Evolutionary conservation across 352 stramenopile species (phyloP), one percentile per base, ranked within the genome.

Genomic region (Phytophthora capsici): DNA sequence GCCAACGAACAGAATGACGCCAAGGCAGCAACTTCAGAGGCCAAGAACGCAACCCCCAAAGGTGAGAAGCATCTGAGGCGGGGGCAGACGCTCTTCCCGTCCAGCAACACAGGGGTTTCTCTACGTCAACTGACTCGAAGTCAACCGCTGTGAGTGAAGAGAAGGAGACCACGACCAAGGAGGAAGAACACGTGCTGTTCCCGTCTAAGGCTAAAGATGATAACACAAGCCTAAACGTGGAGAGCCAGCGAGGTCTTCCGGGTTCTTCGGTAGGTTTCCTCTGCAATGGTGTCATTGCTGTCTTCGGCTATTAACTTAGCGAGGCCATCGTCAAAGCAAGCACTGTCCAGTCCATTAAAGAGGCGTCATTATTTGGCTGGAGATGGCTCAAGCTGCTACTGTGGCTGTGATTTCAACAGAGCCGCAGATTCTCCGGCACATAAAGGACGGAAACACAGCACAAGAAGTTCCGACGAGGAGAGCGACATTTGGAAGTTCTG

Each of bases 341-440:
- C 82, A 89, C 84, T 0, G 77, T 89, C 1, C 79, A 91, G 55
- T 89, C 85, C 1, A 82, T 94, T 38, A 91, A 89, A 49, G 82
- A 94, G 45, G 83, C 78, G 2, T 91, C 83, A n/a, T 26, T 94
- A 38, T 91, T 86, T 57, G 85, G 81, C 67, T 91, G 16, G 83
- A 94, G 41, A 86, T 88, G 54, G 85, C 80, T 1, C 80, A 92
- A 71, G 82, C 83, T 23, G 82, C 80, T 17, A 92, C 83, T 5
- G 72, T 63, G 1, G 83, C 82, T 32, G 82, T 72, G 0, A 90
- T 91, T 41, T 77, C 73, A 6, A 49, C 75, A 0, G 79, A 94
- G 28, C 75, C 82, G 3, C 62, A 80, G 22, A 50, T 87, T 22
- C 69, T 17, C 16, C 56, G 7, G 34, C 9, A 0, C 44, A 65